Evolutionary conservation across 768 basidiomycete species (phyloP).

Genomic region (Polyporus arcularius): DNA sequence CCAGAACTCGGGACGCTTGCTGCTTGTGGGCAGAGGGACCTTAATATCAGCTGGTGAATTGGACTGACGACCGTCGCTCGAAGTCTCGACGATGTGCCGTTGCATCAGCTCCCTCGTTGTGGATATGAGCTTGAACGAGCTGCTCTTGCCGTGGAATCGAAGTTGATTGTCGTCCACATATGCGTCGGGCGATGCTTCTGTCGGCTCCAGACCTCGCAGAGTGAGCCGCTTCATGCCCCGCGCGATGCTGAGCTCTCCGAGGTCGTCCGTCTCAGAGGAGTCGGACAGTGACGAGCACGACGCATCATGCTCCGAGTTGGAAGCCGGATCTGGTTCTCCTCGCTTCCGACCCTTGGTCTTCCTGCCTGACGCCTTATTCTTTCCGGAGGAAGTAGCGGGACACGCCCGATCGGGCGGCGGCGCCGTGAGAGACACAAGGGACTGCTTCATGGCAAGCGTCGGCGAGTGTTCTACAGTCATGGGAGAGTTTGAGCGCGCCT

Average conservation of each 20-base stretch:
- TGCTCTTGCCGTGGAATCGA: constrained; percentile 66
- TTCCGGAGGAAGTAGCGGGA: constrained; percentile 10
- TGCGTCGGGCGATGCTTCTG: constrained; percentile 32
- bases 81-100: constrained; percentile 45
- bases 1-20: constrained; percentile 53
- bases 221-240: constrained; percentile 40
- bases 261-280: constrained; percentile 39
- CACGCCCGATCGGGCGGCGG: constrained; percentile 5
- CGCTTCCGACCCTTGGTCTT: neutral
- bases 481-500: constrained; percentile 14
- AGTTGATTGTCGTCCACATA: constrained; percentile 40
- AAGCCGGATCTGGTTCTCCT: constrained; percentile 5
- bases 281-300: constrained; percentile 19
- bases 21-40: constrained; percentile 20
- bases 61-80: constrained; percentile 20
- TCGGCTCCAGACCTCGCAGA: constrained; percentile 39
- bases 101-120: constrained; percentile 54
- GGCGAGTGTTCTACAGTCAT: constrained; percentile 3
- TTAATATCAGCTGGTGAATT: constrained; percentile 15
- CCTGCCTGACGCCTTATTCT: neutral
- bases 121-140: constrained; percentile 55
- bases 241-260: constrained; percentile 41
- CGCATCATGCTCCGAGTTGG: constrained; percentile 15
- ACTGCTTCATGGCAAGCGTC: neutral
- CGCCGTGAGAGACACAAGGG: constrained; percentile 9